Percentiles rank a stretch among this genome's conserved stretches.
Conservation (phyloP, 805 yeast genomes). For the Ogataea pini region DNA sequence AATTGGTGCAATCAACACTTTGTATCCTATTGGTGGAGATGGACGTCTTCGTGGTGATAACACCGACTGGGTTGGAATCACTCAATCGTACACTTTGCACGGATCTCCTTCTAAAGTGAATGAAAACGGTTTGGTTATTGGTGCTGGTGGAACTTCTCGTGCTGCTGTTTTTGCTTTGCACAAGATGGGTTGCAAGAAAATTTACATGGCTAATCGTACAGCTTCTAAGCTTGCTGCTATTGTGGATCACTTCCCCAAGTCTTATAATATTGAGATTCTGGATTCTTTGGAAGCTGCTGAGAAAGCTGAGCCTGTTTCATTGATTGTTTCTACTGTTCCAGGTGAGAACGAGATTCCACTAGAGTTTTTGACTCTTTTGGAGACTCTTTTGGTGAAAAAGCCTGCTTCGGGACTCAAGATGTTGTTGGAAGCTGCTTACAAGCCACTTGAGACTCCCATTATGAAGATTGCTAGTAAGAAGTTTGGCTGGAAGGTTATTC, state of each 20-base stretch:
- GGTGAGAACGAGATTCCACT: slow-evolving; percentile 72
- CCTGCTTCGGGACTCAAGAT: slow-evolving; percentile 47
- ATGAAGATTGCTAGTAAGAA: slow-evolving; percentile 72
- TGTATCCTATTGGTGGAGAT: slow-evolving; percentile 52
- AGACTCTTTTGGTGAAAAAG: slow-evolving; percentile 47
- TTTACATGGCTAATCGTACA: slow-evolving; percentile 83
- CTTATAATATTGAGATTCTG: slow-evolving; percentile 58
- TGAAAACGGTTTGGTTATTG: slow-evolving; percentile 75
- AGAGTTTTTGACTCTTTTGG: slow-evolving; percentile 47
- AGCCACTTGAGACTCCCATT: slow-evolving; percentile 82
- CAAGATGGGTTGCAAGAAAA: slow-evolving; percentile 71
- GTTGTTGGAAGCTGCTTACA: slow-evolving; percentile 91
- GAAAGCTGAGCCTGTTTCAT: slow-evolving; percentile 48
- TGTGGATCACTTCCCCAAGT: slow-evolving; percentile 56
- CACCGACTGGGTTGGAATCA: slow-evolving; percentile 94
- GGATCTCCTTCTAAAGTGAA: slow-evolving; percentile 54
- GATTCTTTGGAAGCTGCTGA: slow-evolving; percentile 49
- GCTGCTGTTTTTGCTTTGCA: slow-evolving; percentile 90
- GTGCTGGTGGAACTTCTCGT: slow-evolving; percentile 97
- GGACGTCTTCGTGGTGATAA: slow-evolving; percentile 70
- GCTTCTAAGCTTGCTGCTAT: slow-evolving; percentile 60
- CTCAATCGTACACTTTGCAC: slow-evolving; percentile 58
- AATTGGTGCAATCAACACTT: slow-evolving; percentile 96
- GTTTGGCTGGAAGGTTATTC: slow-evolving; percentile 75
- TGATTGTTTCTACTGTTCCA: slow-evolving; percentile 81